phyloP scores from a whole-genome alignment of 2,329 filamentous ascomycete species.

The Aspergillus oerlinghausenensis region DNA sequence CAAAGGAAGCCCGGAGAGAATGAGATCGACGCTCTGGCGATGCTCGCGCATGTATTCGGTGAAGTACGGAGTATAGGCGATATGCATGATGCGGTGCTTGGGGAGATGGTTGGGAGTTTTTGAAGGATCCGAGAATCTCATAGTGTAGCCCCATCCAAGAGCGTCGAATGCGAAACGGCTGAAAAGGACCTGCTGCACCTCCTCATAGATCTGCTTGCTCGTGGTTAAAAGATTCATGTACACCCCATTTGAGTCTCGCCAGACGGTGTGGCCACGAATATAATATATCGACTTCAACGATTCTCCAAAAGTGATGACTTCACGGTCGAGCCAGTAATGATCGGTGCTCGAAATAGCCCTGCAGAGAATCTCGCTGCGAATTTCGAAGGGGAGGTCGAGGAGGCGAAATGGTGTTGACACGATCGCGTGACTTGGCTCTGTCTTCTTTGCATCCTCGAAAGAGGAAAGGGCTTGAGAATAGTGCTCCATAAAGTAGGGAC shows the following conservation, averaged over 20 bases:
- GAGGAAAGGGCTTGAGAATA: background rate
- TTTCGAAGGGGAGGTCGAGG: constrained; percentile 2
- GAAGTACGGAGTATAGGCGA: background rate
- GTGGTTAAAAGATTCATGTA: background rate
- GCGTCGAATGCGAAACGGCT: constrained; percentile 1
- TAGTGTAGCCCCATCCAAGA: background rate
- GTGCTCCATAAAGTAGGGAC: background rate
- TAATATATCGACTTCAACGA: background rate
- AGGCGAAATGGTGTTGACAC: background rate
- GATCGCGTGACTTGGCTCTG: background rate
- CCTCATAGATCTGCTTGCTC: background rate
- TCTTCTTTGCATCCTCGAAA: background rate
- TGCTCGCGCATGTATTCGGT: background rate
- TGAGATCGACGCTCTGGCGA: background rate
- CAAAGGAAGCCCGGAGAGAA: background rate
- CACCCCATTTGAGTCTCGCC: background rate
- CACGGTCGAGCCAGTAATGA: constrained; percentile 2
- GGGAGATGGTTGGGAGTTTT: background rate
- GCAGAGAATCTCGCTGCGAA: constrained; percentile 1
- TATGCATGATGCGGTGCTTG: background rate
- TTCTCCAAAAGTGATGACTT: background rate
- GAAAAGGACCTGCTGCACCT: constrained; percentile 1
- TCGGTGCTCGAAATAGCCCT: background rate
- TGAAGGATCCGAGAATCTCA: background rate
- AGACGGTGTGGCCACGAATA: background rate